These are phyloP conservation scores for Diutina rugosa DNA, from an alignment of 1,139 yeast genomes.

Conservation along the genomic window DNA sequence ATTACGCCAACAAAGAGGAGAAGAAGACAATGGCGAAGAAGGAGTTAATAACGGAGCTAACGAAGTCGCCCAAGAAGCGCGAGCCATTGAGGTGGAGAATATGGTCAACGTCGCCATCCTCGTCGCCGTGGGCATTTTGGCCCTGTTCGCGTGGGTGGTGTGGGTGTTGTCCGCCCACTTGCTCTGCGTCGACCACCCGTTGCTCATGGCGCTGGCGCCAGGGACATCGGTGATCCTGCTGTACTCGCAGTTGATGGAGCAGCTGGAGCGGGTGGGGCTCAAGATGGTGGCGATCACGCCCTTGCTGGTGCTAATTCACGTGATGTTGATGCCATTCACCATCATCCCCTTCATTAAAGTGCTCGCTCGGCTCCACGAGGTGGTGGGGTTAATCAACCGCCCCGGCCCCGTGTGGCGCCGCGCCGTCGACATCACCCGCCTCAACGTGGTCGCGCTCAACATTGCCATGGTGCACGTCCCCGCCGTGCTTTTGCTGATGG, in stretches of 20 bases:
- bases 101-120: neutral
- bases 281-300: neutral
- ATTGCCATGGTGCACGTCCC: neutral
- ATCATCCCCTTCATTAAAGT: conserved; percentile 3
- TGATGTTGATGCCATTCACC: conserved; percentile 4
- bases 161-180: conserved; percentile 15
- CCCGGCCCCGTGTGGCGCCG: neutral
- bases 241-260: neutral
- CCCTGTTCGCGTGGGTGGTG: conserved; percentile 7
- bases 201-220: conserved; percentile 6
- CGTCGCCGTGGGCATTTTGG: neutral
- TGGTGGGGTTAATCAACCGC: neutral
- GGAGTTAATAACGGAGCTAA: neutral
- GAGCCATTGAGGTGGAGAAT: neutral
- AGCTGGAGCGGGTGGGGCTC: neutral
- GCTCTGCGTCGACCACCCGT: conserved; percentile 15
- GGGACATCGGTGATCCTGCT: conserved; percentile 5
- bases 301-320: conserved; percentile 6
- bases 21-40: neutral
- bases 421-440: neutral
- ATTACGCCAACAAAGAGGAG: neutral
- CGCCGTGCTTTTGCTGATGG: neutral
- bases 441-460: neutral
- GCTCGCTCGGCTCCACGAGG: neutral
- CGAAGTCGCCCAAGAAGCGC: neutral